Evolutionary conservation across 202 grass and related monocot species (phyloP).

Genomic region (Eragrostis tef): DNA sequence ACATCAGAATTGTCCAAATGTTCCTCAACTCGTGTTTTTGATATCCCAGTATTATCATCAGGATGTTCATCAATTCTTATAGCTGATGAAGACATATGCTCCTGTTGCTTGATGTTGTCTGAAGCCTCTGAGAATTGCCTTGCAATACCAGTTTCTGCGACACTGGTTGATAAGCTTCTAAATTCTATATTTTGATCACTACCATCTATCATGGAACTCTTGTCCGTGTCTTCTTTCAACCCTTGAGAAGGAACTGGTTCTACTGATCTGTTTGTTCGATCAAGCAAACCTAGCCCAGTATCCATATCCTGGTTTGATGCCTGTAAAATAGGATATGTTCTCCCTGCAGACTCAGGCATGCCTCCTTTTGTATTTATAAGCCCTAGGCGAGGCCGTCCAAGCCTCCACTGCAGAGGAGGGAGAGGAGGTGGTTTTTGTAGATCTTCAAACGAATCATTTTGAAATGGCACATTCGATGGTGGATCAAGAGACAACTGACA

Average conservation of each 20-base stretch:
- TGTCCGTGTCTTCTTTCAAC: constrained; percentile 36
- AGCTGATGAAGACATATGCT: constrained; percentile 25
- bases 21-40: constrained; percentile 31
- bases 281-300: constrained; percentile 22
- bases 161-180: constrained; percentile 15
- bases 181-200: constrained; percentile 50
- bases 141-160: constrained; percentile 39
- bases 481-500: constrained; percentile 23
- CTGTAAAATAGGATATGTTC: constrained; percentile 38
- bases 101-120: constrained; percentile 37
- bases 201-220: constrained; percentile 35
- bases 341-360: constrained; percentile 40
- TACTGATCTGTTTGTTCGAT: constrained; percentile 32
- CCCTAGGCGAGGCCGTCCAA: constrained; percentile 59
- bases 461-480: constrained; percentile 34
- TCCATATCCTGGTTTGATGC: constrained; percentile 40
- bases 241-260: constrained; percentile 32
- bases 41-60: constrained; percentile 23
- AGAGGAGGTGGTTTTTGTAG: constrained; percentile 71
- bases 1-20: constrained; percentile 26
- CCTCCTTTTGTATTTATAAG: constrained; percentile 39
- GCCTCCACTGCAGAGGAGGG: constrained; percentile 91
- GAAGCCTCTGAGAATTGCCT: constrained; percentile 33
- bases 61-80: constrained; percentile 6
- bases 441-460: constrained; percentile 55